Evolutionary conservation across 345 rosid species (phyloP), one percentile per base, ranked within the genome.

Genomic region (Heritiera fomes): DNA sequence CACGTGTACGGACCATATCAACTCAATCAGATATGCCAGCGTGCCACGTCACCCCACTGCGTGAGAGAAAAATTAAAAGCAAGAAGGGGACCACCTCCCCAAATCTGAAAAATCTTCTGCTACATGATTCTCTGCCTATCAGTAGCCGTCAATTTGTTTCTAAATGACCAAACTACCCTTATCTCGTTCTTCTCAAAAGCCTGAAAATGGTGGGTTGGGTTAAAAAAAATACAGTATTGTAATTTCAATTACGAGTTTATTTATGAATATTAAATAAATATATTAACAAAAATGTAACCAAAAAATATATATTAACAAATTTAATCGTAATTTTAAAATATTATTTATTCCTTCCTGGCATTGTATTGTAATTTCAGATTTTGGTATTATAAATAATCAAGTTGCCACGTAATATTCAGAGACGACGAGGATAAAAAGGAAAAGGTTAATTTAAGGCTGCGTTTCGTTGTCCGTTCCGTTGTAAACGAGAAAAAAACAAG

Each of bases 81-180:
- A 4, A 28, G 38, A 4, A 2, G 4, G 64, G 77, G 59, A 73
- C 79, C 82, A 76, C 79, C 40, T 23, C 76, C 43, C 79, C 71
- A 81, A 85, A 84, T 84, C 87, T 83, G 30, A 66, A 71, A 86
- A 83, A 81, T 81, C 86, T 81, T 75, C 81, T 79, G 81, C 81
- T 41, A 6, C 50, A 75, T 53, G 88, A 87, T 83, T 80, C 87
- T 82, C 88, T 79, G 84, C 79, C 75, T 53, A 80, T 76, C 63
- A 40, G 80, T 32, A 84, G 86, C 88, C 90, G 90, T 87, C 86
- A 80, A 82, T 77, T 80, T 68, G 10, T 0, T 5, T 0, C n/a
- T 0, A 20, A 68, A 69, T 78, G 80, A 85, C 86, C 15, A 67
- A 78, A 79, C 38, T 59, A 15, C 43, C 78, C 74, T 75, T 6